phyloP scores from a whole-genome alignment of 1,284 basidiomycete genomes.

The Papiliotrema nemorosa region DNA sequence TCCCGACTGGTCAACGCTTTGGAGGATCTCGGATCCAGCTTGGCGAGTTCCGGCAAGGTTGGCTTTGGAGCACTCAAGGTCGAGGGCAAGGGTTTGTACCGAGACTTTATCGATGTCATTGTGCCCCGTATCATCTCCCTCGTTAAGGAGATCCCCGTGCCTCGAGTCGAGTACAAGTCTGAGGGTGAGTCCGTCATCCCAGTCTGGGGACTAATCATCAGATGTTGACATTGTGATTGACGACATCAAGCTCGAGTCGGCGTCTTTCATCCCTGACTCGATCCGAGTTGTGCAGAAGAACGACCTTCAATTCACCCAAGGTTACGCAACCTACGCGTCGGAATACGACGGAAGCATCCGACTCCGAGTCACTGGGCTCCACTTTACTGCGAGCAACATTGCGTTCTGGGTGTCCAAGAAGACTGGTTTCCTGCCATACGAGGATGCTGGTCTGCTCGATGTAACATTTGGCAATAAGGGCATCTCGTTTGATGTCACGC shows the following conservation, averaged over 20 bases:
- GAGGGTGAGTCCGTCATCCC: constrained; percentile 22
- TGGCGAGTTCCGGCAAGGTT: constrained; percentile 39
- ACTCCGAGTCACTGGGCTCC: constrained; percentile 50
- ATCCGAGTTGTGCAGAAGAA: constrained; percentile 50
- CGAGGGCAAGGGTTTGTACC: constrained; percentile 45
- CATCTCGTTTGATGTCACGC: constrained; percentile 50
- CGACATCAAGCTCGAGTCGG: constrained; percentile 48
- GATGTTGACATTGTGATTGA: constrained; percentile 51
- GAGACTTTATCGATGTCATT: constrained; percentile 50
- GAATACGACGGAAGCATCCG: constrained; percentile 49
- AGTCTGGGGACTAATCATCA: constrained; percentile 6
- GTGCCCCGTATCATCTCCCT: constrained; percentile 49
- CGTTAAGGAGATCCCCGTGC: constrained; percentile 52
- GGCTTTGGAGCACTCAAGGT: constrained; percentile 35
- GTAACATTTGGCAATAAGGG: constrained; percentile 50
- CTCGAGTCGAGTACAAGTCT: constrained; percentile 51
- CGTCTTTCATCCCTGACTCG: constrained; percentile 52
- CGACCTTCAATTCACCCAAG: constrained; percentile 51
- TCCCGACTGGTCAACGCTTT: constrained; percentile 45
- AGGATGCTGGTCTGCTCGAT: constrained; percentile 52
- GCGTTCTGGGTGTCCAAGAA: constrained; percentile 52
- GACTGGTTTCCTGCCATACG: constrained; percentile 44
- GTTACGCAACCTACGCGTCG: constrained; percentile 49
- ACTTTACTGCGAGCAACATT: constrained; percentile 51
- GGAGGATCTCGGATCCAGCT: constrained; percentile 45